Conservation (phyloP, 306 rosid genomes). For the Mucuna pruriens region DNA sequence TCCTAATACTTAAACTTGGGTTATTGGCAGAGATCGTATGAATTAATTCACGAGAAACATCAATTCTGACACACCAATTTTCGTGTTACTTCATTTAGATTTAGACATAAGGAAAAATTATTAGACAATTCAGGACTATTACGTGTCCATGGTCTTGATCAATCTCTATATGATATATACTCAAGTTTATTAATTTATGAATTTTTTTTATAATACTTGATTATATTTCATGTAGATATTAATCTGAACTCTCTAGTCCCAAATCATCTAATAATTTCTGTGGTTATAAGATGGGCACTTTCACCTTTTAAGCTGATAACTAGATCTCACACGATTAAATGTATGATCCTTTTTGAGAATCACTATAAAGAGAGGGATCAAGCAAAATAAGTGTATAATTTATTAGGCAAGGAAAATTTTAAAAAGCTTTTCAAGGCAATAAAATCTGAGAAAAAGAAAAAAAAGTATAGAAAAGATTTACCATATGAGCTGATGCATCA, state of each 20-base stretch:
- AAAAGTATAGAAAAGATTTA: slow-evolving; percentile 35
- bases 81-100: not conserved
- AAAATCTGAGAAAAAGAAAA: slow-evolving; percentile 6
- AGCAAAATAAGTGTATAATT: not conserved
- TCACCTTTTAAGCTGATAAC: not conserved
- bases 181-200: too few relatives aligned
- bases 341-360: not conserved
- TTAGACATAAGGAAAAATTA: too few relatives aligned
- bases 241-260: too few relatives aligned
- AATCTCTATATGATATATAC: too few relatives aligned
- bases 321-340: slow-evolving; percentile 17
- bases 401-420: not conserved
- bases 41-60: not conserved
- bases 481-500: slow-evolving; percentile 99
- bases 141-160: too few relatives aligned
- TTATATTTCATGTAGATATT: too few relatives aligned
- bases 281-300: not conserved
- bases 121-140: too few relatives aligned
- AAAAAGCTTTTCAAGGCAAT: not conserved
- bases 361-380: not conserved
- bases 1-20: not conserved
- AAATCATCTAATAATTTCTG: too few relatives aligned
- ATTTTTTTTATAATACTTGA: too few relatives aligned
- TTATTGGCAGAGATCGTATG: not conserved
- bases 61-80: not conserved